Base-by-base conservation (phyloP, 176 grass and related monocot genomes). In the Bromus sterilis region DNA sequence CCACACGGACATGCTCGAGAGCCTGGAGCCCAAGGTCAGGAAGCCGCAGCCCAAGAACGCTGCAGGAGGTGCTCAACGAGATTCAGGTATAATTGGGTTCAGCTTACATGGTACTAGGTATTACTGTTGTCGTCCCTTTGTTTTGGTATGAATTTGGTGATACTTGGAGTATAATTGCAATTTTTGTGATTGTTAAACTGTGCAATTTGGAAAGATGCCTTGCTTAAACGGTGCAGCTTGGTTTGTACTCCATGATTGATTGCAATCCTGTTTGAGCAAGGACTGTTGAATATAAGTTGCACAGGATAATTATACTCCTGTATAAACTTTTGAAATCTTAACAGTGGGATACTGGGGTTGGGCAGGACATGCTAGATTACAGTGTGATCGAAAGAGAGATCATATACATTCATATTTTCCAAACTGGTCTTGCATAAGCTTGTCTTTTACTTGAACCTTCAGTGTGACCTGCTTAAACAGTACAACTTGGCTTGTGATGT, bases 11-110 rank as follows among this genome's bases (percentile, higher is more conserved):
- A 66, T 89, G 78, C 69, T 97, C 11, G 94, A 94, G 26, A 82
- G 56, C 84, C 91, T 97, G 57, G 75, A 88, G 46, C 94, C 94
- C 74, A 88, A 79, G 16, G 94, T 94, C 66, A 90, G 94, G 89
- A 94, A 91, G 91, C 94, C n/a, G 91, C 10, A 91, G 91, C 4
- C n/a, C n/a, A n/a, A n/a, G n/a, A n/a, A n/a, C n/a, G n/a, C n/a
- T n/a, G n/a, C n/a, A n/a, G n/a, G 91, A 97, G 42, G 86, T 62
- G 75, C 89, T 97, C 18, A 89, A 79, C 41, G 91, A 89, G 63
- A 88, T 94, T 77, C 91, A 97, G 94, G 94, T 97, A 86, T n/a
- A n/a, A n/a, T n/a, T n/a, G n/a, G n/a, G n/a, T n/a, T n/a, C n/a
- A n/a, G n/a, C n/a, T n/a, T n/a, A n/a, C n/a, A n/a, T n/a, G n/a